Evolutionary conservation across 106 monocot species (phyloP).

Genomic region (Cymbidium sinense): DNA sequence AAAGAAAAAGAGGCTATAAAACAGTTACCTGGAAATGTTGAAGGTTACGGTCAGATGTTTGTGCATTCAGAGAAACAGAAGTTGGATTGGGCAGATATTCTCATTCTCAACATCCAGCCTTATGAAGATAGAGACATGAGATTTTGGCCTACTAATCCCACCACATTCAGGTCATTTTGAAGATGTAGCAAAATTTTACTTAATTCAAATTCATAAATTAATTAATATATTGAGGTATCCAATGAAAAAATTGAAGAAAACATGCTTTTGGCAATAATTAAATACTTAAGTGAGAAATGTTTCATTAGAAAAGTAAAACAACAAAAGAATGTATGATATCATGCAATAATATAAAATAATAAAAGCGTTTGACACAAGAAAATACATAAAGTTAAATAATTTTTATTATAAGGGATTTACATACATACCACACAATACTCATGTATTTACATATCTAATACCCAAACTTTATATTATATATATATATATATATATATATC

Average conservation of each 20-base stretch:
- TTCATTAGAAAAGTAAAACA: no score
- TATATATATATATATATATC: no score
- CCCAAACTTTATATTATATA: no score
- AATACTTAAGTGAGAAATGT: background rate
- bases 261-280: background rate
- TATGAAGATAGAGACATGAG: background rate
- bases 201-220: background rate
- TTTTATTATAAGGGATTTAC: no score
- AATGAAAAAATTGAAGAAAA: background rate
- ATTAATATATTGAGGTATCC: background rate
- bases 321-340: no score
- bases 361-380: no score
- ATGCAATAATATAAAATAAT: no score
- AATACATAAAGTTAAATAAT: no score
- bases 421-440: no score
- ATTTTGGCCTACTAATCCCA: constrained; percentile 10
- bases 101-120: background rate
- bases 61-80: constrained; percentile 7
- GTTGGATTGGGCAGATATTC: constrained; percentile 12
- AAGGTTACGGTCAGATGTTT: constrained; percentile 5
- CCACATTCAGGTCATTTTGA: background rate
- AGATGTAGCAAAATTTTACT: no score
- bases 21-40: background rate
- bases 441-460: no score
- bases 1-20: constrained; percentile 1